A percentile compares a stretch with the other conserved stretches of the same genome.
These are phyloP conservation scores for Saccharomycopsis hybrid DNA, from an alignment of 1,139 yeast species.

Conservation along the genomic window DNA sequence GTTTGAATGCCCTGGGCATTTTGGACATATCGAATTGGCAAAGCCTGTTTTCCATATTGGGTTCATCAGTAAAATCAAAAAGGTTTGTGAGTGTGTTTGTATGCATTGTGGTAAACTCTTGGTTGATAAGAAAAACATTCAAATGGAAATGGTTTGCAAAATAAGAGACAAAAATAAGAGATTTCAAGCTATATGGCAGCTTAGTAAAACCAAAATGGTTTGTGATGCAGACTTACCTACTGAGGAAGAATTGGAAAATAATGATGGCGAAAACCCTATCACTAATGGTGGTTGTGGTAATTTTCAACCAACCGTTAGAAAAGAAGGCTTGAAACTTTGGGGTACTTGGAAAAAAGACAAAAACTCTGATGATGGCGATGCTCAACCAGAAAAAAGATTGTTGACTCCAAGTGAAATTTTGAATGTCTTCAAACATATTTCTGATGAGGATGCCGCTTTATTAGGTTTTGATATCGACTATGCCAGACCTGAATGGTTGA, in stretches of 20 bases:
- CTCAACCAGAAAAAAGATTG: conserved; percentile 88
- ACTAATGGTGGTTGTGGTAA: conserved; percentile 98
- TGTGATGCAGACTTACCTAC: conserved; percentile 85
- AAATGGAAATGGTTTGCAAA: conserved; percentile 82
- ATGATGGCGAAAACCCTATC: conserved; percentile 30
- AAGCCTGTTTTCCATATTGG: conserved; percentile 98
- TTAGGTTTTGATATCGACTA: conserved; percentile 93
- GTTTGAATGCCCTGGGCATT: conserved; percentile 99
- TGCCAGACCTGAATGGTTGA: conserved; percentile 98
- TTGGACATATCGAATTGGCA: conserved; percentile 97
- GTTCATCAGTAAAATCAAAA: conserved; percentile 86
- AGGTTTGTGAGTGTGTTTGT: conserved; percentile 93
- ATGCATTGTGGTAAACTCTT: conserved; percentile 96
- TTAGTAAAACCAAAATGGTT: conserved; percentile 86
- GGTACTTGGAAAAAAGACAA: conserved; percentile 97
- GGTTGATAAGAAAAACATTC: conserved; percentile 79
- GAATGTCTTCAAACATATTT: conserved; percentile 87
- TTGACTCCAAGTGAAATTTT: conserved; percentile 84
- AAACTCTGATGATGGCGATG: conserved; percentile 60
- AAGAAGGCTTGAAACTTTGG: conserved; percentile 91
- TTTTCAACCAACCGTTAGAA: conserved; percentile 90
- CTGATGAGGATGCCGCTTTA: conserved; percentile 71
- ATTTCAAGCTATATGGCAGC: conserved; percentile 92
- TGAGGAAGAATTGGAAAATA: conserved; percentile 42
- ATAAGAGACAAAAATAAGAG: conserved; percentile 93